These are phyloP conservation scores for Aureobasidium subglaciale DNA, from an alignment of 2,329 filamentous ascomycete genomes.

Conservation along the genomic window DNA sequence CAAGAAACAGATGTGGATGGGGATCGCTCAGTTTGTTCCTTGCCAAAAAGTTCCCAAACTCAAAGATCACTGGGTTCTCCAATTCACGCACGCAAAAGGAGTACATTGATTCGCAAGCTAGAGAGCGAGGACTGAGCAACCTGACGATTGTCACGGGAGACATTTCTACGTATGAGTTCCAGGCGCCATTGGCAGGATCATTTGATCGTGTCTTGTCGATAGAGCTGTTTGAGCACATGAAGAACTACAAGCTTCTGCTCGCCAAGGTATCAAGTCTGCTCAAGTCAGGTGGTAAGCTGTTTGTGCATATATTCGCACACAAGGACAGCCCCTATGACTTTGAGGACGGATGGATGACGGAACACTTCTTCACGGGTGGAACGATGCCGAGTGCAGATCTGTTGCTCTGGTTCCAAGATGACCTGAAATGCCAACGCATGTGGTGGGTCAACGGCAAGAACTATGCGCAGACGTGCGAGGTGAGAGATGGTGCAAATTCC, in stretches of 20 bases:
- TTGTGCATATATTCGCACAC: slow-evolving; percentile 63
- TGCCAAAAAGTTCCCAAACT: slow-evolving; percentile 56
- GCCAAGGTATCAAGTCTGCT: slow-evolving; percentile 54
- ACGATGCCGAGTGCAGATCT: slow-evolving; percentile 65
- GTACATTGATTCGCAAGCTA: slow-evolving; percentile 56
- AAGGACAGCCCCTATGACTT: slow-evolving; percentile 61
- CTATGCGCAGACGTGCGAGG: slow-evolving; percentile 63
- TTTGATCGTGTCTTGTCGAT: slow-evolving; percentile 64
- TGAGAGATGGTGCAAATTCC: neutral
- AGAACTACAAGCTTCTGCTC: slow-evolving; percentile 63
- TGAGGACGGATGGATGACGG: slow-evolving; percentile 67
- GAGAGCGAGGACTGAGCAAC: slow-evolving; percentile 51
- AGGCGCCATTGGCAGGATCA: slow-evolving; percentile 23
- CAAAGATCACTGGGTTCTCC: slow-evolving; percentile 59
- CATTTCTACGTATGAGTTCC: slow-evolving; percentile 59
- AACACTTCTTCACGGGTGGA: slow-evolving; percentile 65
- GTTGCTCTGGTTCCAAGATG: slow-evolving; percentile 58
- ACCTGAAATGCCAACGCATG: slow-evolving; percentile 53
- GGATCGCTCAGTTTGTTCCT: slow-evolving; percentile 59
- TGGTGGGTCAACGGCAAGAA: slow-evolving; percentile 67
- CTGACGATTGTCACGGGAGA: slow-evolving; percentile 60
- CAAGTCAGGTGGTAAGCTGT: slow-evolving; percentile 58
- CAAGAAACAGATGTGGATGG: slow-evolving; percentile 54
- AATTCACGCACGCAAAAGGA: slow-evolving; percentile 63
- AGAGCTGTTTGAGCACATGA: slow-evolving; percentile 71